These are phyloP conservation scores for Clarkia xantiana DNA, from an alignment of 345 rosid genomes.

Conservation along the genomic window DNA sequence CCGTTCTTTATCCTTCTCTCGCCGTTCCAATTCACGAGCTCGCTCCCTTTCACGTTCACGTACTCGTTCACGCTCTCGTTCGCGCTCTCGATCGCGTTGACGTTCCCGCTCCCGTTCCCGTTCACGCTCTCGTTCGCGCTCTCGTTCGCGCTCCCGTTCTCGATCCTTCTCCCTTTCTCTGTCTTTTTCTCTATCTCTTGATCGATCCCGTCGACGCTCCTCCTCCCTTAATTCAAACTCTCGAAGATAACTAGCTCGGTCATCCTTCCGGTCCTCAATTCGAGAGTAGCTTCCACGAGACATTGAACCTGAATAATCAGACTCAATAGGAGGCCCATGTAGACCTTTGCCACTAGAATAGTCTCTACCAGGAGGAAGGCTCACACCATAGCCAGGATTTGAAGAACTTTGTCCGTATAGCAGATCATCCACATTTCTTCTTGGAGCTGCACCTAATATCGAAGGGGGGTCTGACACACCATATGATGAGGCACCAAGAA, in stretches of 20 bases:
- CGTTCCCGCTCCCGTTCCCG: conserved; percentile 59
- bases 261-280: conserved; percentile 73
- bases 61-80: conserved; percentile 59
- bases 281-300: conserved; percentile 42
- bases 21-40: conserved; percentile 23
- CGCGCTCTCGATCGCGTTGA: conserved; percentile 63
- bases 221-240: conserved; percentile 91
- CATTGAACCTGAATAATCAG: conserved; percentile 42
- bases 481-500: conserved; percentile 47
- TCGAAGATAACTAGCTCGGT: conserved; percentile 80
- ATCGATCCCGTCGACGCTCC: conserved; percentile 66
- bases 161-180: conserved; percentile 50
- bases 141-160: conserved; percentile 24
- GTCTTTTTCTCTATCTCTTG: conserved; percentile 74
- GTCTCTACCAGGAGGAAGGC: conserved; percentile 97
- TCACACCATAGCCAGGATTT: conserved; percentile 96
- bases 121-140: conserved; percentile 40
- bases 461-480: conserved; percentile 63
- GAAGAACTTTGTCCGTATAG: conserved; percentile 46
- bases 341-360: conserved; percentile 83
- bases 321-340: conserved; percentile 48
- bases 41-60: conserved; percentile 39
- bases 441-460: conserved; percentile 82
- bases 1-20: conserved; percentile 70
- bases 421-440: conserved; percentile 70